Percentiles rank a stretch among this genome's conserved stretches.
Evolutionary conservation across 192 early-diverging fungal species (phyloP).

Genomic region (Entomortierella chlamydospora): DNA sequence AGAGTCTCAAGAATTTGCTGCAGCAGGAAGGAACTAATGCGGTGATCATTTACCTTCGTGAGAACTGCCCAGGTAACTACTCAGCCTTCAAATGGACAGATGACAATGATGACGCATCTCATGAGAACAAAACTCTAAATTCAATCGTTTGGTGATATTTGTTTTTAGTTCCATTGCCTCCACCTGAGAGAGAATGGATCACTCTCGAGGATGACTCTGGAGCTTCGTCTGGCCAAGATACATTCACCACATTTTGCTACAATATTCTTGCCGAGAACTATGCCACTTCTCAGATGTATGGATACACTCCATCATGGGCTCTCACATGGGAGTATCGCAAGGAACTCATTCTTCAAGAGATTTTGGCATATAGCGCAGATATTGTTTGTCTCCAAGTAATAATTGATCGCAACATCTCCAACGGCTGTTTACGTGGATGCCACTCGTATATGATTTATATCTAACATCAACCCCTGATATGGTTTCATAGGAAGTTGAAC

Average conservation of each 20-base stretch:
- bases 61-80: constrained; percentile 81
- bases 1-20: constrained; percentile 80
- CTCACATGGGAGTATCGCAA: constrained; percentile 94
- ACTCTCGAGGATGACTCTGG: constrained; percentile 76
- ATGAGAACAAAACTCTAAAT: constrained; percentile 2
- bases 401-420: no score
- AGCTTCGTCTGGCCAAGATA: constrained; percentile 71
- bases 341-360: constrained; percentile 88
- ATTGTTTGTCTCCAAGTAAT: constrained; percentile 90
- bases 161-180: constrained; percentile 73
- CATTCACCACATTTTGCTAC: constrained; percentile 91
- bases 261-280: constrained; percentile 93
- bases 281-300: constrained; percentile 87
- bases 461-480: not conserved
- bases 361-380: constrained; percentile 88
- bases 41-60: constrained; percentile 88
- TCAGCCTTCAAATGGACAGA: not conserved
- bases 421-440: no score
- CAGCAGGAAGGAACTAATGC: constrained; percentile 89
- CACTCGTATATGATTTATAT: not conserved
- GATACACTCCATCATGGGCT: constrained; percentile 96
- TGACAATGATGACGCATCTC: not conserved
- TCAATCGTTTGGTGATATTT: not conserved
- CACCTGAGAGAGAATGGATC: constrained; percentile 93
- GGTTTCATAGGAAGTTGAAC: constrained; percentile 84